A percentile compares a stretch with the other conserved stretches of the same genome.
These are phyloP conservation scores for Dujonia santamariae DNA, from an alignment of 1,139 yeast genomes.

Conservation along the genomic window DNA sequence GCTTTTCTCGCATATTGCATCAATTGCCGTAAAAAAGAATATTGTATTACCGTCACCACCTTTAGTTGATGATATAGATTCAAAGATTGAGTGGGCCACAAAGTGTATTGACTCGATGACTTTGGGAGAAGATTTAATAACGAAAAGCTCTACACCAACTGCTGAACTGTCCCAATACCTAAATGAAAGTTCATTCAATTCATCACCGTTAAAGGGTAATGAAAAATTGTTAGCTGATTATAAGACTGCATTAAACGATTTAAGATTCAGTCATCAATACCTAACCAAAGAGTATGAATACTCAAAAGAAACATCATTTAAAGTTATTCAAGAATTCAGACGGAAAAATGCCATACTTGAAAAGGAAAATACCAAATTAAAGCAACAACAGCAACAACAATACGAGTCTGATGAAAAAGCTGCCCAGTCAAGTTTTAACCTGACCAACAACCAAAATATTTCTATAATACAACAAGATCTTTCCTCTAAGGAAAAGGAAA, in stretches of 20 bases:
- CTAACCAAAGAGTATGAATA: constrained; percentile 59
- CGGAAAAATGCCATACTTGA: constrained; percentile 44
- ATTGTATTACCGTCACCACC: constrained; percentile 48
- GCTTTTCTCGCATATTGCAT: constrained; percentile 50
- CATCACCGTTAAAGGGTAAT: constrained; percentile 19
- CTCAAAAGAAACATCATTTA: constrained; percentile 48
- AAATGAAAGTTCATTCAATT: constrained; percentile 24
- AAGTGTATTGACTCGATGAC: constrained; percentile 45
- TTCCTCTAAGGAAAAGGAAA: constrained; percentile 43
- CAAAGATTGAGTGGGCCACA: constrained; percentile 51
- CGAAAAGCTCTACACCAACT: background rate
- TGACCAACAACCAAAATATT: background rate
- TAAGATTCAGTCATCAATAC: constrained; percentile 63
- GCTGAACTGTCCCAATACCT: constrained; percentile 7
- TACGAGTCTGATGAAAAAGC: background rate
- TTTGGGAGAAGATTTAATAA: background rate
- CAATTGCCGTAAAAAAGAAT: constrained; percentile 51
- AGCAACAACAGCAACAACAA: constrained; percentile 9
- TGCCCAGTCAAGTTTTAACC: background rate
- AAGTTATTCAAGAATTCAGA: constrained; percentile 47
- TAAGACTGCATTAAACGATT: constrained; percentile 56
- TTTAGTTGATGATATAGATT: constrained; percentile 21
- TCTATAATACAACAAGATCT: constrained; percentile 9
- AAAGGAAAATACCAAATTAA: constrained; percentile 34
- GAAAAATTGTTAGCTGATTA: constrained; percentile 37